These are phyloP conservation scores for Parathielavia hyrcaniae DNA, from an alignment of 495 filamentous ascomycete genomes.

Conservation along the genomic window DNA sequence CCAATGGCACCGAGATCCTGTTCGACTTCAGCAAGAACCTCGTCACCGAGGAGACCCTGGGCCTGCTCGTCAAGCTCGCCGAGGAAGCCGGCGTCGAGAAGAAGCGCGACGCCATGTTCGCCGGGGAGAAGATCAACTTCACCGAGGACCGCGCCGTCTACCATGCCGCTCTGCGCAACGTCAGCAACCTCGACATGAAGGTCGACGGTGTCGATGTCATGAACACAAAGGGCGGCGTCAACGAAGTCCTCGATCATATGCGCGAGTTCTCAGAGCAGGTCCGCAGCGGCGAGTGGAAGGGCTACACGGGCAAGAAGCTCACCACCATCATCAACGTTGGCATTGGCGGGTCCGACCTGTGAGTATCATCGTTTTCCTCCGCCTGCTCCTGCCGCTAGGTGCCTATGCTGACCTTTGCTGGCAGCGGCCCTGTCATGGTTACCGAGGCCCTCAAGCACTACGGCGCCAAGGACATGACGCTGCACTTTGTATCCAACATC, in stretches of 20 bases:
- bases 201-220: slow-evolving; percentile 95
- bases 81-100: slow-evolving; percentile 85
- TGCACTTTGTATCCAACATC: slow-evolving; percentile 99
- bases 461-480: slow-evolving; percentile 69
- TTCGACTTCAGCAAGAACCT: slow-evolving; percentile 99
- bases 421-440: slow-evolving; percentile 94
- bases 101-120: slow-evolving; percentile 95
- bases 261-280: slow-evolving; percentile 95
- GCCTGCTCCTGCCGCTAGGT: neutral
- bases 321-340: slow-evolving; percentile 95
- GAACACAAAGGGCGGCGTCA: slow-evolving; percentile 63
- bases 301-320: slow-evolving; percentile 95
- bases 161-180: slow-evolving; percentile 88
- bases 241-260: slow-evolving; percentile 89
- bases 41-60: slow-evolving; percentile 85
- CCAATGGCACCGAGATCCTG: slow-evolving; percentile 61
- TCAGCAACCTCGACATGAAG: slow-evolving; percentile 74
- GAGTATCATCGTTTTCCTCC: slow-evolving; percentile 35
- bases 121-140: slow-evolving; percentile 97
- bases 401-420: slow-evolving; percentile 1
- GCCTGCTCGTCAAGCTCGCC: slow-evolving; percentile 77
- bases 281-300: slow-evolving; percentile 93
- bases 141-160: slow-evolving; percentile 95
- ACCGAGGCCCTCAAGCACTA: slow-evolving; percentile 95
- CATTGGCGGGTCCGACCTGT: slow-evolving; percentile 98